These are phyloP conservation scores for Solanum medicagineum DNA, from an alignment of 257 asterid genomes.

Conservation along the genomic window DNA sequence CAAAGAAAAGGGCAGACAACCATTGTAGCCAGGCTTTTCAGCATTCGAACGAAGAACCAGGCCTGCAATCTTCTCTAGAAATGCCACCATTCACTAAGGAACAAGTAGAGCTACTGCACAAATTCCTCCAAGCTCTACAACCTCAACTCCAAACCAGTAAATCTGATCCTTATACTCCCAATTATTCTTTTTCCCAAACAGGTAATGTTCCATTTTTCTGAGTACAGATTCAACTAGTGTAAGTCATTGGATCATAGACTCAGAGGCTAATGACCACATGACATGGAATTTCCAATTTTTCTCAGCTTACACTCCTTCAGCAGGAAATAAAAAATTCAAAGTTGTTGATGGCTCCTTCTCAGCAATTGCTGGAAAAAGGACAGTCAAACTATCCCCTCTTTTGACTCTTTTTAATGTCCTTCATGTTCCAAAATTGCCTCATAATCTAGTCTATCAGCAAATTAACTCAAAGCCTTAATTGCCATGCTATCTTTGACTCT, in stretches of 20 bases:
- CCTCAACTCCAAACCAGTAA: background rate
- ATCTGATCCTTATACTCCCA: background rate
- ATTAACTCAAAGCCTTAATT: background rate
- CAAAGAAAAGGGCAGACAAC: too few relatives aligned
- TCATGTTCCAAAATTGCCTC: background rate
- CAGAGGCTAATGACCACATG: background rate
- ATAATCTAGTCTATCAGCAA: background rate
- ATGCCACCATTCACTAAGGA: too few relatives aligned
- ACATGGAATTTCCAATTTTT: background rate
- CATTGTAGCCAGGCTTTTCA: too few relatives aligned
- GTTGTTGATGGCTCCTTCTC: background rate
- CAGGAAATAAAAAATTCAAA: background rate
- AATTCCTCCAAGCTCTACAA: background rate
- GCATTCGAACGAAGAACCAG: too few relatives aligned
- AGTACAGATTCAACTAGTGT: background rate
- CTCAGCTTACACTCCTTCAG: background rate
- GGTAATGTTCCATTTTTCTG: background rate
- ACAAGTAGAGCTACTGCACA: background rate
- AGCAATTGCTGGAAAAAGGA: background rate
- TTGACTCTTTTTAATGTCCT: background rate
- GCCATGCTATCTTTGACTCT: background rate
- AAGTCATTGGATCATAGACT: background rate
- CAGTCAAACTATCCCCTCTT: background rate
- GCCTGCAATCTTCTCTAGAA: too few relatives aligned
- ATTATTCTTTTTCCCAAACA: background rate